These are phyloP conservation scores for Trifolium pratense DNA, from an alignment of 306 rosid species.

Conservation along the genomic window DNA sequence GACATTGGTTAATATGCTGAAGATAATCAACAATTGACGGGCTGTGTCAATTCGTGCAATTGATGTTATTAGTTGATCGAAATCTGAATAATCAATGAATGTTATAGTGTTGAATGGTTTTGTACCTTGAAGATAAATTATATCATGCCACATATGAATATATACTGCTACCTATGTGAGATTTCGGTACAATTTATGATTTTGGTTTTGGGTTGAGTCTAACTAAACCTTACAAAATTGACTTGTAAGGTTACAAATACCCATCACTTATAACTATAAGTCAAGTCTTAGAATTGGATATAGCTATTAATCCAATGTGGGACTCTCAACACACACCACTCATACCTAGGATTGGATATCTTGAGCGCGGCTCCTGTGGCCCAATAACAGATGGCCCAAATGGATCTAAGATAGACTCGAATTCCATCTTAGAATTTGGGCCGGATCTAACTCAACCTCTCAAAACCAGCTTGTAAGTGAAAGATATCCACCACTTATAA, in stretches of 20 bases:
- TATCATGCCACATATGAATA: not conserved
- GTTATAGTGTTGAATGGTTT: not conserved
- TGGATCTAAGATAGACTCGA: not conserved
- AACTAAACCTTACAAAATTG: not conserved
- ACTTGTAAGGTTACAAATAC: not conserved
- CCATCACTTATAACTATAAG: not conserved
- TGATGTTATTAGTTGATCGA: not conserved
- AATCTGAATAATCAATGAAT: not conserved
- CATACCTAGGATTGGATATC: not conserved
- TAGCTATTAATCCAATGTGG: not conserved
- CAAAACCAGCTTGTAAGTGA: not conserved
- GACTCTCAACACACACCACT: not conserved
- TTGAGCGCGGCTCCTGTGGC: not conserved
- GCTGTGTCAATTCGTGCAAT: not conserved
- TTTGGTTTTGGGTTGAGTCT: not conserved
- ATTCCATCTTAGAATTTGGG: not conserved
- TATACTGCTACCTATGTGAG: slow-evolving; percentile 1
- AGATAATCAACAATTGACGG: not conserved
- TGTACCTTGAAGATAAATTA: not conserved
- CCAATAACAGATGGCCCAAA: not conserved
- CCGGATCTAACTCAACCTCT: not conserved
- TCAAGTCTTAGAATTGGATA: not conserved
- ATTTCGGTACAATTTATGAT: not conserved
- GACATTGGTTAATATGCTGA: slow-evolving; percentile 27
- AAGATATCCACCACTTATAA: not conserved